Conservation (phyloP, 2,329 filamentous ascomycete species). For the Bertia moriformis region DNA sequence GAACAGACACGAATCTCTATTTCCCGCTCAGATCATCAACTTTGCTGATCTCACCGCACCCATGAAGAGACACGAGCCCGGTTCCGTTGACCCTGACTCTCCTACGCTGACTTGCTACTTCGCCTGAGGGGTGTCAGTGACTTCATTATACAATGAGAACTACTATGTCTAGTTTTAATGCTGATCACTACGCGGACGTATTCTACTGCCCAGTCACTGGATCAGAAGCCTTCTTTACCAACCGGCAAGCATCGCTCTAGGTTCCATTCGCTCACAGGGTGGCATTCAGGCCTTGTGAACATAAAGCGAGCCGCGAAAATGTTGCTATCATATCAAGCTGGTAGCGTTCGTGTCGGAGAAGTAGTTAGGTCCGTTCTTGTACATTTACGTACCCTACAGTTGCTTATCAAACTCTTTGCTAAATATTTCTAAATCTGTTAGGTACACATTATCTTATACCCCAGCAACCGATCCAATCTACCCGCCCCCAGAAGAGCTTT, state of each 20-base stretch:
- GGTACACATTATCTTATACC: slow-evolving; percentile 84
- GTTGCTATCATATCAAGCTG: neutral
- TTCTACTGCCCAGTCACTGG: slow-evolving; percentile 19
- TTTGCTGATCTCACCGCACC: no score
- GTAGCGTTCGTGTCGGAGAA: slow-evolving; percentile 1
- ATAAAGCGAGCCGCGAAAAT: neutral
- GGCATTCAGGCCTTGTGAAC: neutral
- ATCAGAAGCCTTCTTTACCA: slow-evolving; percentile 8
- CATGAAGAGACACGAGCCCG: no score
- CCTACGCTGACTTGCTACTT: no score
- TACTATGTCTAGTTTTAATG: slow-evolving; percentile 15
- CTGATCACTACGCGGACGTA: slow-evolving; percentile 24
- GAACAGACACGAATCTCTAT: no score
- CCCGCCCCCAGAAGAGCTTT: slow-evolving; percentile 66
- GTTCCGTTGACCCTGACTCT: no score
- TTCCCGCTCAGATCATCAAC: no score
- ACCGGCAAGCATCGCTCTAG: neutral
- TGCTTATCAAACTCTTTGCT: slow-evolving; percentile 80
- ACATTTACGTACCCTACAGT: slow-evolving; percentile 6
- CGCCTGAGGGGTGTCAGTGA: no score
- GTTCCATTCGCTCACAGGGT: neutral
- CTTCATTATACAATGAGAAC: slow-evolving; percentile 9
- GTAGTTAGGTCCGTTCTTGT: neutral
- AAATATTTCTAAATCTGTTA: slow-evolving; percentile 85
- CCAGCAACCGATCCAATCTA: slow-evolving; percentile 79